Conservation (phyloP, 345 rosid genomes). For the Melaleuca quinquenervia region DNA sequence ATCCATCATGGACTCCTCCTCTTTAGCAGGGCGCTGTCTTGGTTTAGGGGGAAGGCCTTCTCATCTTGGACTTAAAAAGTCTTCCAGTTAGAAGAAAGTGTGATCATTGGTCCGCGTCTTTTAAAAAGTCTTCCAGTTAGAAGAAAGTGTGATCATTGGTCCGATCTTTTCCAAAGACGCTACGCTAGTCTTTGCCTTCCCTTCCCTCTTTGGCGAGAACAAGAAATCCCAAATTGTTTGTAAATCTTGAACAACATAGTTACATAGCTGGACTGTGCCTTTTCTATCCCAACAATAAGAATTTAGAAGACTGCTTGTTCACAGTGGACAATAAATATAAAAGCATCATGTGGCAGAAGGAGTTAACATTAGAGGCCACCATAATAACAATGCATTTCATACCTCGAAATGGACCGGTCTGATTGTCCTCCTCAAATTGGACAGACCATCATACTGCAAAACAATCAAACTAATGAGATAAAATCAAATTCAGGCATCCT, state of each 20-base stretch:
- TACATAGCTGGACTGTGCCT: background rate
- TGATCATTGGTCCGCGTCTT: no score
- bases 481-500: background rate
- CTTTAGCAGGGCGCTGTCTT: no score
- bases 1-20: no score
- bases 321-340: background rate
- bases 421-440: conserved; percentile 31
- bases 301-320: no score
- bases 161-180: no score
- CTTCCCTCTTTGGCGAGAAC: background rate
- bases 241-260: background rate
- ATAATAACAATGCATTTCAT: background rate
- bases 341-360: background rate
- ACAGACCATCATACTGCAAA: conserved; percentile 55
- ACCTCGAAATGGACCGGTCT: conserved; percentile 61
- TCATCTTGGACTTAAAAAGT: no score
- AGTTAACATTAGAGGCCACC: background rate
- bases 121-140: no score
- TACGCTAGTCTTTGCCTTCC: no score
- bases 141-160: no score
- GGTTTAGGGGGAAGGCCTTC: no score
- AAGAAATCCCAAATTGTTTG: background rate
- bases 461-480: background rate
- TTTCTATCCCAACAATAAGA: no score
- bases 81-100: no score